phyloP scores from a whole-genome alignment of 345 rosid genomes.

The Syzygium jambos region DNA sequence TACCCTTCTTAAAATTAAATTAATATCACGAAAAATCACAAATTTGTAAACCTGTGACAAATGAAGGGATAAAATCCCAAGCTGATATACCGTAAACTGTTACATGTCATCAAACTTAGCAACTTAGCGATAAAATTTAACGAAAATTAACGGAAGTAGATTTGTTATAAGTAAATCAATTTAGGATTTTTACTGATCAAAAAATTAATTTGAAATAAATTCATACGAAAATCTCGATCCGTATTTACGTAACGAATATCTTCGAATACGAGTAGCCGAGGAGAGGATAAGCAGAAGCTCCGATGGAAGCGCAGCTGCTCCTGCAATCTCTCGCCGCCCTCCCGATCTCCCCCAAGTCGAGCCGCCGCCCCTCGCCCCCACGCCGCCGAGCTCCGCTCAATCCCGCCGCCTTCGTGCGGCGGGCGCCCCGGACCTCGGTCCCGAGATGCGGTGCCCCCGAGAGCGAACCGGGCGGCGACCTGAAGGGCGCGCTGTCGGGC shows the following conservation, averaged over 20 bases:
- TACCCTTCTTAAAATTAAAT: no score
- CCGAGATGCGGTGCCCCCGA: constrained; percentile 10
- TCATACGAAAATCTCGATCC: neutral
- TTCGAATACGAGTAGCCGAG: neutral
- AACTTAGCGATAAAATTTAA: no score
- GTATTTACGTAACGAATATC: neutral
- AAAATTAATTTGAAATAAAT: no score
- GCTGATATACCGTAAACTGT: no score
- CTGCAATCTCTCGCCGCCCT: neutral
- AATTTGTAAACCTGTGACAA: no score
- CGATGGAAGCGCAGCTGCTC: neutral
- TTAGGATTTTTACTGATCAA: no score
- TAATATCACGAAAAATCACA: no score
- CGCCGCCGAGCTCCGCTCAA: neutral
- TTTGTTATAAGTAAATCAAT: no score
- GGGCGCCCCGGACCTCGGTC: neutral
- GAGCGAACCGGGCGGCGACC: constrained; percentile 9
- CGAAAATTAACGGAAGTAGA: no score
- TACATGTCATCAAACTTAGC: no score
- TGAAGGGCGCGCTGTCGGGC: constrained; percentile 57
- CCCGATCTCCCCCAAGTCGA: neutral
- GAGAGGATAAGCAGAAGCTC: neutral
- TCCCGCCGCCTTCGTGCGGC: neutral
- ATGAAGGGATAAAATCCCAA: no score
- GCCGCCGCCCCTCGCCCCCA: neutral